Conservation (phyloP, 2,329 filamentous ascomycete species). For the Trichoderma koningii region DNA sequence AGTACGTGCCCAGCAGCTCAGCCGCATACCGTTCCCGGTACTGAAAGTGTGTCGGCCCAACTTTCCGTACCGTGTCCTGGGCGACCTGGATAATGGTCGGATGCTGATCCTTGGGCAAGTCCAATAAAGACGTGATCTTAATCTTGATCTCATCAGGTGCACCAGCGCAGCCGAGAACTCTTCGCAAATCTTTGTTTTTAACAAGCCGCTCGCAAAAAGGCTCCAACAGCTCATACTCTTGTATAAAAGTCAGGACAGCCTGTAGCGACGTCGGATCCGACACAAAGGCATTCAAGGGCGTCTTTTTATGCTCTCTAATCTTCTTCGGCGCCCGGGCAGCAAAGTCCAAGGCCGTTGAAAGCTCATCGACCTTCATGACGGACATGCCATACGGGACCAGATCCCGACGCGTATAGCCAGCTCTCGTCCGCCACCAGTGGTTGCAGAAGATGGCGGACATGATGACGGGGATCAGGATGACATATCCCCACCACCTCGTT, state of each 20-base stretch:
- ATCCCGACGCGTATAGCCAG: slow-evolving; percentile 45
- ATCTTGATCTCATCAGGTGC: slow-evolving; percentile 25
- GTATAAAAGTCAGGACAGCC: slow-evolving; percentile 28
- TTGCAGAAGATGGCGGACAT: slow-evolving; percentile 50
- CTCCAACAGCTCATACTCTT: slow-evolving; percentile 29
- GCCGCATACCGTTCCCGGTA: slow-evolving; percentile 32
- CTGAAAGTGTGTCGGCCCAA: slow-evolving; percentile 29
- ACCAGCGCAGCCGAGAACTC: slow-evolving; percentile 20
- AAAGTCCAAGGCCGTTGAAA: slow-evolving; percentile 31
- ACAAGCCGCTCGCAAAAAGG: slow-evolving; percentile 24
- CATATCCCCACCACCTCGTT: slow-evolving; percentile 55
- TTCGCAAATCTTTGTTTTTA: slow-evolving; percentile 13
- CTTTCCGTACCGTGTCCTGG: slow-evolving; percentile 24
- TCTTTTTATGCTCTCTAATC: slow-evolving; percentile 16
- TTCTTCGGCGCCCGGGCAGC: slow-evolving; percentile 29
- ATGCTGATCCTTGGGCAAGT: slow-evolving; percentile 28
- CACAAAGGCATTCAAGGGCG: slow-evolving; percentile 26
- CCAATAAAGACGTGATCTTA: slow-evolving; percentile 24
- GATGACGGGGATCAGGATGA: slow-evolving; percentile 54
- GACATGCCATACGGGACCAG: slow-evolving; percentile 3
- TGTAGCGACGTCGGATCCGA: slow-evolving; percentile 27
- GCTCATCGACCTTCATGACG: slow-evolving; percentile 24
- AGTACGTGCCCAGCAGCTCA: slow-evolving; percentile 33
- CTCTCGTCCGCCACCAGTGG: slow-evolving; percentile 49
- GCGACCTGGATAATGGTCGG: slow-evolving; percentile 28